Base-by-base conservation (phyloP, 148 eudicot species). In the Cornus kousa region DNA sequence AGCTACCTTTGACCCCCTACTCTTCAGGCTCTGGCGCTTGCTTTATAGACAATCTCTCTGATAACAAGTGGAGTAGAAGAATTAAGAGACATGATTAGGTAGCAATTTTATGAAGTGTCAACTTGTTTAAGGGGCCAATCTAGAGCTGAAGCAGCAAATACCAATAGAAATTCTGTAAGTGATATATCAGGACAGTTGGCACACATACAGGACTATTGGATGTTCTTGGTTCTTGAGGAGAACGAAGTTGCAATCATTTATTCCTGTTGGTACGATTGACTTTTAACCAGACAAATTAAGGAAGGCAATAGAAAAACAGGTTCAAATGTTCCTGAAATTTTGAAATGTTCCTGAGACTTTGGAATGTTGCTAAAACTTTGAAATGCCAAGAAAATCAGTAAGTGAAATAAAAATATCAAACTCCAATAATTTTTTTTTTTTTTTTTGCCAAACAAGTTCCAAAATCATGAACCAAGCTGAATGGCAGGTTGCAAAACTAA, bases 41-140 rank as follows among this genome's bases (percentile, higher is more conserved):
- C 88, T 86, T 90, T 74, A 90, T 68, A 13, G 93, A 90, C 77
- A 90, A 75, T 80, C 93, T 82, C 83, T 90, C 91, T 88, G 84
- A n/a, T 35, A 73, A 77, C 24, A 80, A 40, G 37, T 43, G 24
- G 11, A 71, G 19, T 40, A 24, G 33, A 72, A 68, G 57, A 6
- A 31, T 13, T 7, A 24, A 66, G 35, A 12, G 55, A 14, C 16
- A 20, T 6, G 8, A 55, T 3, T 68, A 67, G 68, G 46, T 39
- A 17, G 62, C 16, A 20, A 35, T 22, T 67, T 9, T 20, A 12
- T 9, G 5, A 67, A 14, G 10, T n/a, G 5, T 20, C 22, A 17
- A 19, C 22, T 62, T 62, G 66, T n/a, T 17, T 6, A 9, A 62
- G 33, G 67, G 77, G 32, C 68, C 59, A 22, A 3, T 55, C 40